Evolutionary conservation across 2,329 filamentous ascomycete species (phyloP), one percentile per base, ranked within the genome.

Genomic region (Ilyonectria robusta): DNA sequence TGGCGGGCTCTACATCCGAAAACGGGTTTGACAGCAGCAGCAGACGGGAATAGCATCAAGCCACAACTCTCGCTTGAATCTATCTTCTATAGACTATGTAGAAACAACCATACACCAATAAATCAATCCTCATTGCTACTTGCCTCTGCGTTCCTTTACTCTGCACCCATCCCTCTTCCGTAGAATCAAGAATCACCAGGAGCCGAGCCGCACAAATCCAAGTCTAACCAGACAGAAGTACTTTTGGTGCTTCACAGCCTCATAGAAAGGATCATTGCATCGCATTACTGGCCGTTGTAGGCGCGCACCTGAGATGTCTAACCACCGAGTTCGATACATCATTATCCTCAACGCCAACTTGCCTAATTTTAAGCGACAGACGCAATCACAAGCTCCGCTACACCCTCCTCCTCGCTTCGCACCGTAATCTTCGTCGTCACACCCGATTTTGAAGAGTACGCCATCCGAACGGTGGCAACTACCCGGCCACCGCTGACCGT

Each of bases 381-480:
- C 73, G 90, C 93, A 79, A 98, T 88, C 67, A 98, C 90, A 81
- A 97, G 86, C 67, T 91, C 88, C 68, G 96, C 94, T 77, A 99
- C 91, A 62, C 94, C 94, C 79, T 96, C 94, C 83, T 99, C 96
- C 81, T 99, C 96, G 80, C 93, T 93, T 78, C 96, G 89, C 68
- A 95, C 93, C 59, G 92, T 93, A 75, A 99, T 94, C 89, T 98
- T 98, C 77, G 95, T 97, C 65, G 96, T 98, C 29, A 98, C 94
- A 59, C 96, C 96, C 56, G 92, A 92, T 87, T 97, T 97, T 76
- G 93, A 91, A 68, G 94, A 97, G 83, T 91, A 98, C 1, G 95
- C 96, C 95, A 99, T 97, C 82, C 94, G 90, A 71, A 98, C 90
- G 72, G 90, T 91, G 67, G 93, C 93, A 62, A 95, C 94, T 17